Evolutionary conservation across 805 yeast genomes (phyloP).

Genomic region (Naumovozyma dairenensis): DNA sequence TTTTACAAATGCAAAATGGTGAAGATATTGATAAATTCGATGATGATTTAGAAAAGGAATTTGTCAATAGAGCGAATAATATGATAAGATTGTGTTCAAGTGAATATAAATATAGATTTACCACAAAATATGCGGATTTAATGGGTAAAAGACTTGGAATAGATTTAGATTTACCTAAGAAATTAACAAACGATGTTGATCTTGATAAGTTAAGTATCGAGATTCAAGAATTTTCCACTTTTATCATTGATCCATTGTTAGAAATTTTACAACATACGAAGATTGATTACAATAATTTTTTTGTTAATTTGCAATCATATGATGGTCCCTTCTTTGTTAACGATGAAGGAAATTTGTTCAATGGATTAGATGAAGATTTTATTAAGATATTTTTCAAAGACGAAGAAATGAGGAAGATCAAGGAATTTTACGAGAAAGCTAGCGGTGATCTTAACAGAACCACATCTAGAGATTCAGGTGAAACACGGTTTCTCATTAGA

Average conservation of each 20-base stretch:
- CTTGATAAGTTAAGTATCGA: conserved; percentile 10
- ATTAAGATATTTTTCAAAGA: conserved; percentile 14
- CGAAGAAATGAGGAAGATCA: conserved; percentile 12
- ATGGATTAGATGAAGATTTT: conserved; percentile 15
- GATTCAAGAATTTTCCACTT: conserved; percentile 14
- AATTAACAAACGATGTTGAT: conserved; percentile 15
- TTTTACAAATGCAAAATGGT: conserved; percentile 15
- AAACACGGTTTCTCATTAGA: conserved; percentile 30
- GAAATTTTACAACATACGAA: conserved; percentile 49
- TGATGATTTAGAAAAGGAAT: conserved; percentile 40
- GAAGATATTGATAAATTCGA: conserved; percentile 36
- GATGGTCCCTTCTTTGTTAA: conserved; percentile 32
- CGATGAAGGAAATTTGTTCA: conserved; percentile 11
- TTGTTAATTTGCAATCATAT: conserved; percentile 48
- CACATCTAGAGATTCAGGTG: conserved; percentile 29
- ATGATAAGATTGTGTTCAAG: conserved; percentile 56
- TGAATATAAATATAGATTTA: conserved; percentile 54
- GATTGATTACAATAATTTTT: conserved; percentile 75
- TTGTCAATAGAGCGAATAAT: conserved; percentile 52
- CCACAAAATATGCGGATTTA: conserved; percentile 44
- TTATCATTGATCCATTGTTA: conserved; percentile 49
- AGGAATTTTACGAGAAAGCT: conserved; percentile 18
- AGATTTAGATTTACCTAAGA: conserved; percentile 31
- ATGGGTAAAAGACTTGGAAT: conserved; percentile 68
- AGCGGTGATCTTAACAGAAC: not conserved